Evolutionary conservation across 345 rosid genomes (phyloP), one percentile per base, ranked within the genome.

Genomic region (Raphanus sativus): DNA sequence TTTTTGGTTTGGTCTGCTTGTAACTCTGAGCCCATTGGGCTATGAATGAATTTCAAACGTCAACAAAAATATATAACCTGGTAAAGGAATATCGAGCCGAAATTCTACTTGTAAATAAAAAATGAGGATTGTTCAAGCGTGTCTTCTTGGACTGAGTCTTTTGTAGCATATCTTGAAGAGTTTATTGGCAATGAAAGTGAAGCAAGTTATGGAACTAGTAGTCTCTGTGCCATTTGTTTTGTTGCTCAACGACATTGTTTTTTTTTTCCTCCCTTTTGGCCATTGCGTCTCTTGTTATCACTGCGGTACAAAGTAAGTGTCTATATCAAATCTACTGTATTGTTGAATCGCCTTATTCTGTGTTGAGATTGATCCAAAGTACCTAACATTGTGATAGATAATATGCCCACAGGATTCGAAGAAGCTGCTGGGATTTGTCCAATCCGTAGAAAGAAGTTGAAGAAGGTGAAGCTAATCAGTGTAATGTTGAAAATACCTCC

Each of bases 201-300:
- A 32, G 34, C 34, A 32, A 32, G 34, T 32, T 32, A 32, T 32
- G 34, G 34, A 32, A 32, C 34, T 32, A 32, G 34, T 3, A 32
- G 91, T 17, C 89, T 90, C 11, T 92, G 98, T 82, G 92, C 89
- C 42, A 90, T 94, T 70, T 94, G 97, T 86, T 92, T 84, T 64
- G 96, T 90, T 84, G 89, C 93, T 75, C 91, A 92, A 2, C 87
- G 95, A 77, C 94, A 88, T 70, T 92, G 95, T 66, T 94, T 94
- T 77, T 92, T 89, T n/a, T n/a, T n/a, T n/a, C 82, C 91, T 92
- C 74, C 97, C 97, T 0, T 94, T 97, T 74, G 95, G 98, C 45
- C 97, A 90, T 63, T 89, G 93, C 65, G 88, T 92, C 65, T 86
- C 97, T 59, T 94, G 97, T 92, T n/a, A 83, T 75, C 84, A 73